Evolutionary conservation across 805 yeast species (phyloP), one percentile per base, ranked within the genome.

Genomic region (Lipomyces oligophaga): DNA sequence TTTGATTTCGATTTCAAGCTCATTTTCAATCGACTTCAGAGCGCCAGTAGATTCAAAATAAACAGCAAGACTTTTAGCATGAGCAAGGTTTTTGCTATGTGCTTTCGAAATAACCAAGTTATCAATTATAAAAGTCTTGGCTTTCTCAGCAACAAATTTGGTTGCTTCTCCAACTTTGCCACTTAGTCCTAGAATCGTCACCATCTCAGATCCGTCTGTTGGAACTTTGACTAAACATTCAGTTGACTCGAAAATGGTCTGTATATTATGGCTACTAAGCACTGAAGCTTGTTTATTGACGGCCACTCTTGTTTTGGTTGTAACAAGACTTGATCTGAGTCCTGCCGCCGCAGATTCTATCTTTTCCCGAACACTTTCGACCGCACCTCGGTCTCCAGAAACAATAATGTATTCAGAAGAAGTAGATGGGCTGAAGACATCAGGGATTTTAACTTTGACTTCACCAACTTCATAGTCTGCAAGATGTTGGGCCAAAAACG

Each of bases 31-130:
- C 55, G 70, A 60, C 58, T 66, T 63, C 38, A 64, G 38, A 63
- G 54, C 55, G 28, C 60, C 58, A 4, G 56, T 42, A 22, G 61
- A 52, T 7, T 45, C 51, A 39, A 93, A 81, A 63, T 73, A 85
- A 10, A 82, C 73, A 34, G 87, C 82, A 47, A 93, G 72, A 33
- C 80, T 75, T 52, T 78, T 77, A 7, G 95, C 96, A 60, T 93
- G 97, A 15, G 70, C 20, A 13, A 40, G 45, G 34, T 47, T 52
- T 38, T 52, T 49, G 60, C 87, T 85, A 64, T 93, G 97, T 25
- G 97, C 95, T 66, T 78, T 82, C 8, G 94, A 80, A 65, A 93
- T 81, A 60, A 88, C 95, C 61, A 93, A 73, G 28, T 79, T 68
- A 55, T 81, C 87, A 33, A 81, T 77, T 46, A 74, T 70, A 62